Evolutionary conservation across 2,329 filamentous ascomycete genomes (phyloP), one percentile per base, ranked within the genome.

Genomic region (Colletotrichum spinosum): DNA sequence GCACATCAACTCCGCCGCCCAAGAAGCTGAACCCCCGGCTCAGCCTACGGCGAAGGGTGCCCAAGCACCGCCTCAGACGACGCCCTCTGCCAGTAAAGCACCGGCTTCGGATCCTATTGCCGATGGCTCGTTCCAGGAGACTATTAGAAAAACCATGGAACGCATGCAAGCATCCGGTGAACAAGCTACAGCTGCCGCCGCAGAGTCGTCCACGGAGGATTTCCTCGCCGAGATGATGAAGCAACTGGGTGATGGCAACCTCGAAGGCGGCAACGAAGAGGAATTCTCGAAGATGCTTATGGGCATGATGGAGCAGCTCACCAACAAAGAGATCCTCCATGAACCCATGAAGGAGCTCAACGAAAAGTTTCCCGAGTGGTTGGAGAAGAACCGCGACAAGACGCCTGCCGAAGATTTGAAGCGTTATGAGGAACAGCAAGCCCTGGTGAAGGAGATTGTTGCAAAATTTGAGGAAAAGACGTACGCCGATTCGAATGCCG

Each of bases 291-390:
- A 97, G 80, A 93, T 98, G 89, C 87, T 99, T 65, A 88, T 97
- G 85, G 92, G 92, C 58, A 97, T 98, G 93, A 98, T 99, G 95
- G 93, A 98, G 80, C 94, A 99, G 78, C 85, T 99, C 68, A 98
- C 96, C 4, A 97, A 97, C 78, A 98, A 97, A 82, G 96, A 98
- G 71, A 97, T 99, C 68, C 80, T 99, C 55, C 98, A 98, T 76
- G 95, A 99, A 80, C 96, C 96, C 2, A 97, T 99, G 94, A 97
- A 97, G 82, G 96, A 99, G 79, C 83, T 99, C 52, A 83, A 97
- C 76, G 91, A 93, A 57, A 98, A 97, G 78, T 99, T 96, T 74
- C 95, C 94, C 0, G 88, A 80, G 2, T 99, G 96, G 95, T 84
- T 99, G 76, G 86, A 87, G 72, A 90, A 92, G 79, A 95, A 97